Evolutionary conservation across 2,329 filamentous ascomycete species (phyloP).

Genomic region (Phaeophleospora eucalypticola): DNA sequence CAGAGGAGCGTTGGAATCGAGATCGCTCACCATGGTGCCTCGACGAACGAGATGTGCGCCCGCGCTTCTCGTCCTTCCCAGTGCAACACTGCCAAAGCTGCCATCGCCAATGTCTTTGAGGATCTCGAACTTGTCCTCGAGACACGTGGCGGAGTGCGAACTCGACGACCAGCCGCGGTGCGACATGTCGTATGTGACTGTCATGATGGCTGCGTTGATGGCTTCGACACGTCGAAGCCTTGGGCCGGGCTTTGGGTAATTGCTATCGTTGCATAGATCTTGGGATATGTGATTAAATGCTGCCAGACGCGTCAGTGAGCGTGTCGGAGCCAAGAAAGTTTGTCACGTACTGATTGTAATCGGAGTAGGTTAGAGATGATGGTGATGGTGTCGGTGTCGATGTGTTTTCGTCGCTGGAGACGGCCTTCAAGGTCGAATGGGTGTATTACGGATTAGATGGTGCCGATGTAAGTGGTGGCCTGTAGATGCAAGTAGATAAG

Average conservation of each 20-base stretch:
- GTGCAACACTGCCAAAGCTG: conserved; percentile 92
- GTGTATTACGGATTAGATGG: conserved; percentile 26
- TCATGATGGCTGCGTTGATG: conserved; percentile 55
- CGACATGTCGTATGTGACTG: conserved; percentile 62
- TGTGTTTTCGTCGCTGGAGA: conserved; percentile 7
- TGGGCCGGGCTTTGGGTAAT: conserved; percentile 14
- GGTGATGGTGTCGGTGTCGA: conserved; percentile 5
- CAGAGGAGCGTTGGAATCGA: conserved; percentile 11
- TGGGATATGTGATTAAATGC: conserved; percentile 1
- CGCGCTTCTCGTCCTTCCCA: conserved; percentile 86
- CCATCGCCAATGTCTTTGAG: conserved; percentile 98
- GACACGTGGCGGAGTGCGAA: conserved; percentile 50
- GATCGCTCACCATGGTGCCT: conserved; percentile 73
- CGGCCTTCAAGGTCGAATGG: conserved; percentile 17
- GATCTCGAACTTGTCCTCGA: conserved; percentile 94
- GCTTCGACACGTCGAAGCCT: conserved; percentile 21
- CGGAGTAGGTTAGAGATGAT: conserved; percentile 6
- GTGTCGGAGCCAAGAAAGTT: neutral
- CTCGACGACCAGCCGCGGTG: conserved; percentile 58
- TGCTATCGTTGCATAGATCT: conserved; percentile 27
- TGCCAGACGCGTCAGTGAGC: neutral
- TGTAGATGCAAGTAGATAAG: conserved; percentile 20
- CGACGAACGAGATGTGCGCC: conserved; percentile 83
- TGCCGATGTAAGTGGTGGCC: conserved; percentile 13
- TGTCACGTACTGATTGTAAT: neutral